Conservation (phyloP, 352 stramenopile species). For the Pythium rishiriense region DNA sequence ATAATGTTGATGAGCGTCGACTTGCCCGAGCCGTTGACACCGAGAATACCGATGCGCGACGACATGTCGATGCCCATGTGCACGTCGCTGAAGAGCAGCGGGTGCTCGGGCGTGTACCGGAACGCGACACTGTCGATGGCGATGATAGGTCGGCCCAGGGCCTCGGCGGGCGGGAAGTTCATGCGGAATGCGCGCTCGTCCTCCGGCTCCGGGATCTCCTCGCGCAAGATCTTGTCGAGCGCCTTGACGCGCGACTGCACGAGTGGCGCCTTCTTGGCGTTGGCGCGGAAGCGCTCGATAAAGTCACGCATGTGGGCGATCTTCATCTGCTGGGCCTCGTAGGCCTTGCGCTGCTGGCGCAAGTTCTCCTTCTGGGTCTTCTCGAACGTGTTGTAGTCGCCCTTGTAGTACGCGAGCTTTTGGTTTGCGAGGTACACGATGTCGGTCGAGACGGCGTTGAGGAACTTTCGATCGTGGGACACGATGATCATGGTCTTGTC, state of each 20-base stretch:
- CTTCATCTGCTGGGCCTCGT: slow-evolving; percentile 87
- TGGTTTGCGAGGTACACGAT: slow-evolving; percentile 92
- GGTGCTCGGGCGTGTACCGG: slow-evolving; percentile 58
- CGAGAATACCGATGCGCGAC: slow-evolving; percentile 92
- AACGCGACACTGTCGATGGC: slow-evolving; percentile 90
- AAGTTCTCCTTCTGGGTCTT: slow-evolving; percentile 92
- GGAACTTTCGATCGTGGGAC: slow-evolving; percentile 95
- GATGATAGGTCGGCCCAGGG: slow-evolving; percentile 95
- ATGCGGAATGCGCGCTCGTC: slow-evolving; percentile 95
- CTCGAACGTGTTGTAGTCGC: slow-evolving; percentile 97
- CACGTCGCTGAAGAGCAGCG: slow-evolving; percentile 83
- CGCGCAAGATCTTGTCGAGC: slow-evolving; percentile 83
- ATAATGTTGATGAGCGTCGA: slow-evolving; percentile 97
- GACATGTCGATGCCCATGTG: slow-evolving; percentile 97
- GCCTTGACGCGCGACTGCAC: slow-evolving; percentile 97
- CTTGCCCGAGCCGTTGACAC: slow-evolving; percentile 94
- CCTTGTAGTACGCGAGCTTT: slow-evolving; percentile 94
- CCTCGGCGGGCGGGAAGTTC: slow-evolving; percentile 93
- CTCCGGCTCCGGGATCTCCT: slow-evolving; percentile 92
- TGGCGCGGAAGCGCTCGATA: slow-evolving; percentile 59
- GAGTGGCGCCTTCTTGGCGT: slow-evolving; percentile 84
- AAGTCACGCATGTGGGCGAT: slow-evolving; percentile 94
- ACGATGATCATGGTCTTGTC: slow-evolving; percentile 95
- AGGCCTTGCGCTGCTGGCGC: slow-evolving; percentile 91
- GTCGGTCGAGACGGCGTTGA: slow-evolving; percentile 97